These are phyloP conservation scores for Solanum virginianum DNA, from an alignment of 257 asterid genomes.

Conservation along the genomic window DNA sequence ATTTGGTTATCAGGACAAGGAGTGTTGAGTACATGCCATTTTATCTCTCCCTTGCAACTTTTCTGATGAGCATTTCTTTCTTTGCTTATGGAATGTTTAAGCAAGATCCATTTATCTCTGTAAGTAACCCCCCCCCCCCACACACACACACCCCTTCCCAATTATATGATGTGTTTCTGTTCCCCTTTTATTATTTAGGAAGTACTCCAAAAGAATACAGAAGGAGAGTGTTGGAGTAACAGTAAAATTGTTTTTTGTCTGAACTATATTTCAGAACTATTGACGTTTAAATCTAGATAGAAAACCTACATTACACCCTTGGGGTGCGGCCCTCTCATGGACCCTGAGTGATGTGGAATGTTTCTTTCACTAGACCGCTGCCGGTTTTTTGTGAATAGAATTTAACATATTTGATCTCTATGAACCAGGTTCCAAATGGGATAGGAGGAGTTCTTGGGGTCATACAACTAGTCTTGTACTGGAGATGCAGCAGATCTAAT, in stretches of 20 bases:
- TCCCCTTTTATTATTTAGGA: background rate
- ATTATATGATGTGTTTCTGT: no score
- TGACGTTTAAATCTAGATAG: background rate
- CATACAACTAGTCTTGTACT: background rate
- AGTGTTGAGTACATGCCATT: slow-evolving; percentile 89
- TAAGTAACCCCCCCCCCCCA: slow-evolving; percentile 13
- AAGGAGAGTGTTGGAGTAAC: background rate
- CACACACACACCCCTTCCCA: no score
- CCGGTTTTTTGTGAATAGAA: background rate
- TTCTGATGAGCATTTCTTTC: slow-evolving; percentile 77
- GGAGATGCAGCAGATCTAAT: background rate
- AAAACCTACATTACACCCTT: background rate
- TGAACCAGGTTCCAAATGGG: background rate
- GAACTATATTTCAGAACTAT: background rate
- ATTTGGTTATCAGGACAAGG: slow-evolving; percentile 69
- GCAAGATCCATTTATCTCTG: slow-evolving; percentile 52
- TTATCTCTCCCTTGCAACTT: slow-evolving; percentile 76
- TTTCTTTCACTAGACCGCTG: background rate
- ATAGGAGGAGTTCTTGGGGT: background rate
- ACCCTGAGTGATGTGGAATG: background rate
- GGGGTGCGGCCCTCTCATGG: background rate
- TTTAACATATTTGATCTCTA: background rate
- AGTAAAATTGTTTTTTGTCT: background rate
- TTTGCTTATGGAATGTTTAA: slow-evolving; percentile 67
- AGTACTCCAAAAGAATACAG: background rate